Base-by-base conservation (phyloP, 495 filamentous ascomycete genomes). In the Xylaria palmicola region DNA sequence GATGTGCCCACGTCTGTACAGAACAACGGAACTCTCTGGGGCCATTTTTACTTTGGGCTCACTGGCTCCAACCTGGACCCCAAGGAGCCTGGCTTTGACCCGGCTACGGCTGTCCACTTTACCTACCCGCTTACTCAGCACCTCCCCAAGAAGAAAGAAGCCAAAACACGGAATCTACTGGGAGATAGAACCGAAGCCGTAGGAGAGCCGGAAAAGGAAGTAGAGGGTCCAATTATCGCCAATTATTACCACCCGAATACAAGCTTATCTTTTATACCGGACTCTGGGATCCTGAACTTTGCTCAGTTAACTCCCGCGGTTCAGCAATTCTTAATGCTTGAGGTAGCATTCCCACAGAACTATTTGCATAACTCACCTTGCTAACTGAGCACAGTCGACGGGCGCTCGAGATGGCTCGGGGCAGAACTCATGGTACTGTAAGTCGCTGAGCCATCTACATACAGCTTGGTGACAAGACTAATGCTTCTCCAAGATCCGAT, bases 181-280 rank as follows among this genome's bases (percentile, higher is more conserved):
- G 79, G 83, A n/a, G 77, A 74, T 39, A 67, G 72, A 1, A 75
- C 85, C 9, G 87, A 88, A 39, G 72, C 72, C 19, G 80, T 77
- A 36, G 78, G 78, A 34, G 79, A 74, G 19, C 79, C 81, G 56
- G 72, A 78, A 62, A 79, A 82, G 17, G 77, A 77, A 40, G 76
- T 81, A 12, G 76, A 79, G 4, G 86, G 86, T 0, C 89, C 90
- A 15, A 83, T 85, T 17, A 85, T 92, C 53, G 85, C 82, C 32
- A 93, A 87, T 36, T 97, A 93, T 75, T 98, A 97, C 70, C 95
- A 98, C 75, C 90, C 93, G 6, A 98, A 98, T 73, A 88, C 95
- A 63, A 95, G 92, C 27, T 75, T 98, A 39, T 89, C 92, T 13
- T 80, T 98, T 58, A 87, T 98, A 54, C 91, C 91, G 15, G 90